Base-by-base conservation (phyloP, 768 basidiomycete genomes). In the Rhodocollybia butyracea region DNA sequence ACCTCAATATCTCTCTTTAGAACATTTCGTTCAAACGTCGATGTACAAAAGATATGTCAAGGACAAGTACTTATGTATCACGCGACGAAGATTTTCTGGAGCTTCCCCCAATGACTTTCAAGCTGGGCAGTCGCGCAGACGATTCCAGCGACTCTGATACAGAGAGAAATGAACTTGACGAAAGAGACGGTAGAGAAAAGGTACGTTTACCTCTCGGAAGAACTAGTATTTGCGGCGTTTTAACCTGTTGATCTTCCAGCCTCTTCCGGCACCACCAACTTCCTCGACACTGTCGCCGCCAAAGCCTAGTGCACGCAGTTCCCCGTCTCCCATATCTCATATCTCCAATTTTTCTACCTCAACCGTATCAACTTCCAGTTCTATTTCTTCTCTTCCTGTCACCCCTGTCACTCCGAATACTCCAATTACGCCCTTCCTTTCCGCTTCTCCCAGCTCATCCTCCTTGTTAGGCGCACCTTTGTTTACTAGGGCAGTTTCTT, bases 41-140 rank as follows among this genome's bases (percentile, higher is more conserved):
- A n/a, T n/a, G 41, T 45, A 17, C 10, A 22, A 45, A 45, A 45
- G 26, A 29, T 45, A 45, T 45, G n/a, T n/a, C n/a, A 27, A 24
- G 13, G 27, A 24, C 27, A 45, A 45, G 26, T 5, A 17, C 19
- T 7, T 22, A 29, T n/a, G 43, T 5, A 27, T 24, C 43, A 45
- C 17, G 17, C 11, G 43, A 45, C 30, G 15, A 29, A 13, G 26
- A 45, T 1, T n/a, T n/a, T n/a, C n/a, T n/a, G n/a, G n/a, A n/a
- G 24, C 24, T 51, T 3, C 50, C 51, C 12, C 39, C 51, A 2
- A 53, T 53, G 51, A 53, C 51, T 19, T 53, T 53, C 39, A 53
- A 39, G 31, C 24, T 26, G 6, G 51, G 40, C 8, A 40, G 34
- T 8, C 26, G 27, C 27, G 15, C 27, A 32, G 51, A 53, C 31